These are phyloP conservation scores for Boletus fagicola DNA, from an alignment of 768 basidiomycete species.

Conservation along the genomic window DNA sequence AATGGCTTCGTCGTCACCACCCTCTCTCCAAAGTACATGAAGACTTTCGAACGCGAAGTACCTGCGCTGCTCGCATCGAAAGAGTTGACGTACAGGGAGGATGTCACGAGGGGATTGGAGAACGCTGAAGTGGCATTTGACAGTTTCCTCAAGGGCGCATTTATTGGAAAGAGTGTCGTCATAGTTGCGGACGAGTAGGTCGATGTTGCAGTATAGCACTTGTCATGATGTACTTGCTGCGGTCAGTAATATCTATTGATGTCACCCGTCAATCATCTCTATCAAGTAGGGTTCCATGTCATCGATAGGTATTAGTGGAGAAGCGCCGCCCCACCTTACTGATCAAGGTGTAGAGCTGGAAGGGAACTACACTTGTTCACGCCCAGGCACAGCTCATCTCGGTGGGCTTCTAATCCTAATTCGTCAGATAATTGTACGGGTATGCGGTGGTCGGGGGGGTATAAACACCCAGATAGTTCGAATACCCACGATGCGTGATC, in stretches of 20 bases:
- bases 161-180: conserved; percentile 9
- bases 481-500: neutral
- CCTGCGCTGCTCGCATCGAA: conserved; percentile 43
- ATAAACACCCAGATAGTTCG: neutral
- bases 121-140: conserved; percentile 14
- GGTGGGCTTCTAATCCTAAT: neutral
- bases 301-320: too few species aligned
- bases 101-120: conserved; percentile 45
- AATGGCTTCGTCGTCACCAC: conserved; percentile 42
- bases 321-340: too few species aligned
- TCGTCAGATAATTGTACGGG: neutral
- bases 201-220: neutral
- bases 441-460: neutral
- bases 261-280: neutral
- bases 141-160: conserved; percentile 8
- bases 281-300: neutral
- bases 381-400: neutral
- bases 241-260: neutral
- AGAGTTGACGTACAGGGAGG: conserved; percentile 47
- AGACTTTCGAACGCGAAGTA: conserved; percentile 43
- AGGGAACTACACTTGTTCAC: neutral
- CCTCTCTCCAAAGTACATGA: conserved; percentile 34
- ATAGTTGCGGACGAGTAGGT: conserved; percentile 4
- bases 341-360: too few species aligned
- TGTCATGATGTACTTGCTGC: neutral